Evolutionary conservation across 345 rosid genomes (phyloP).

Genomic region (Cochlearia excelsa): DNA sequence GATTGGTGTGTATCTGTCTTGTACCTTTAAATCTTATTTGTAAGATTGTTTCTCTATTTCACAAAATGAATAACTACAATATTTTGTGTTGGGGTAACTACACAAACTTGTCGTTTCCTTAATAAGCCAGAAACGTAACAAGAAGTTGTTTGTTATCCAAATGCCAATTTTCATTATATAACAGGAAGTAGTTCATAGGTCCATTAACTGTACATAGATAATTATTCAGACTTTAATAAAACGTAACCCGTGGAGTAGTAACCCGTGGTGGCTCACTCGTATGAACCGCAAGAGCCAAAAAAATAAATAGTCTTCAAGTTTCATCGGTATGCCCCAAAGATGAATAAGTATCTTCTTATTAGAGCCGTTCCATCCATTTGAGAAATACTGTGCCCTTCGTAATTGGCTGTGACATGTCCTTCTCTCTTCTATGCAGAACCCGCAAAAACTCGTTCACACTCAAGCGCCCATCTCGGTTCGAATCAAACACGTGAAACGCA

Average conservation of each 20-base stretch:
- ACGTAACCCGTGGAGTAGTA: constrained; percentile 17
- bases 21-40: no score
- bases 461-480: constrained; percentile 63
- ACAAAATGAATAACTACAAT: neutral
- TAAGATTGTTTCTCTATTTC: neutral
- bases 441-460: constrained; percentile 69
- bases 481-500: constrained; percentile 75
- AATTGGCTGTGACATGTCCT: constrained; percentile 64
- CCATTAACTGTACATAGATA: constrained; percentile 27
- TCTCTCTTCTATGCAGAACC: constrained; percentile 59
- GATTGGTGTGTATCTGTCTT: constrained; percentile 11
- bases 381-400: constrained; percentile 48
- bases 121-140: neutral
- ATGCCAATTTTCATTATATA: constrained; percentile 3
- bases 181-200: constrained; percentile 7
- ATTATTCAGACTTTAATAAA: constrained; percentile 30
- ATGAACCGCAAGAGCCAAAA: constrained; percentile 7
- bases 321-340: constrained; percentile 29
- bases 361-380: constrained; percentile 46
- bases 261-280: constrained; percentile 23
- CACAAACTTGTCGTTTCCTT: no score
- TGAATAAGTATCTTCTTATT: constrained; percentile 10
- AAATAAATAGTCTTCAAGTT: constrained; percentile 1
- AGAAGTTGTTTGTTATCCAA: neutral
- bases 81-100: no score